These are phyloP conservation scores for Cryptococcus sp. DNA, from an alignment of 1,284 basidiomycete species.

Conservation along the genomic window DNA sequence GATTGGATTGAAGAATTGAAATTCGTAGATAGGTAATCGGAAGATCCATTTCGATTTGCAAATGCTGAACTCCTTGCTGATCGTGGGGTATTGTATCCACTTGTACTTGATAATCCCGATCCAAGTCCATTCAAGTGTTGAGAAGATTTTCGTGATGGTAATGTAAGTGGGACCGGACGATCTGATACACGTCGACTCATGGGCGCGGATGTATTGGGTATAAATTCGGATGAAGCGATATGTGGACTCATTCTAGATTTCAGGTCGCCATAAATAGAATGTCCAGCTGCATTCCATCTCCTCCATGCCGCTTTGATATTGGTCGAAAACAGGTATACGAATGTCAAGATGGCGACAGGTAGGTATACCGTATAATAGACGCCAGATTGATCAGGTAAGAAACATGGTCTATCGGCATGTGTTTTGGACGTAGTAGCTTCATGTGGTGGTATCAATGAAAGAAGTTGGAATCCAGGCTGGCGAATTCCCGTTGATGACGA, in stretches of 20 bases:
- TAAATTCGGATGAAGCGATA: conserved; percentile 8
- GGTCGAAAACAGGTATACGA: conserved; percentile 42
- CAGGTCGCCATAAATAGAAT: conserved; percentile 9
- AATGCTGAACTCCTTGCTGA: conserved; percentile 4
- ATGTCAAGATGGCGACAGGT: conserved; percentile 53
- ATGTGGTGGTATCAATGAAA: conserved; percentile 61
- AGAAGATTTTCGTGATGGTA: conserved; percentile 37
- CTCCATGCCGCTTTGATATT: conserved; percentile 38
- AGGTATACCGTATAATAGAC: conserved; percentile 61
- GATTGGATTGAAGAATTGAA: conserved; percentile 7
- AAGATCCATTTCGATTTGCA: not conserved
- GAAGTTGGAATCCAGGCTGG: conserved; percentile 76
- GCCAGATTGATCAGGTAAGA: conserved; percentile 63
- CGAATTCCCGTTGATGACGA: conserved; percentile 73
- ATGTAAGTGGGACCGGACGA: conserved; percentile 26
- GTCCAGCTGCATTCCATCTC: conserved; percentile 14
- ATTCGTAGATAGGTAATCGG: not conserved
- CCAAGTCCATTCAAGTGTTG: conserved; percentile 22
- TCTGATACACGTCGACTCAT: conserved; percentile 17
- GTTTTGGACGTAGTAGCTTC: conserved; percentile 38
- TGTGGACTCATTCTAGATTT: conserved; percentile 19
- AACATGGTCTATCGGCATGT: conserved; percentile 57
- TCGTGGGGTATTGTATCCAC: conserved; percentile 2
- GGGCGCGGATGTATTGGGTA: conserved; percentile 2
- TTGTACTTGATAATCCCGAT: not conserved